A percentile compares a stretch with the other conserved stretches of the same genome.
Evolutionary conservation across 306 rosid species (phyloP).

Genomic region (Citrullus amarus): DNA sequence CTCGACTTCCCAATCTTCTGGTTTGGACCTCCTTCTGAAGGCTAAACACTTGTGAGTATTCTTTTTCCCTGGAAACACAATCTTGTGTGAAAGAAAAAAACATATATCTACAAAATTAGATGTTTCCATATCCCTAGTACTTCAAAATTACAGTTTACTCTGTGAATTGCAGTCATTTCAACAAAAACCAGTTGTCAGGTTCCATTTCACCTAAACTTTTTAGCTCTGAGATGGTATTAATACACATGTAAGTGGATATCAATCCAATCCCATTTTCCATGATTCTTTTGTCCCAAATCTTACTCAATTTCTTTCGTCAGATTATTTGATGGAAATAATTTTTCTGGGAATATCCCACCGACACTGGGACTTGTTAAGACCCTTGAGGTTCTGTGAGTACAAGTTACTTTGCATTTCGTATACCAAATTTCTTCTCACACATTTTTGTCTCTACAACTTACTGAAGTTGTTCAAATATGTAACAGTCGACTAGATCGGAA

Average conservation of each 20-base stretch:
- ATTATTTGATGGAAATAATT: constrained; percentile 64
- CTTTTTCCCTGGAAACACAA: not conserved
- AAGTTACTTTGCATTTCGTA: constrained; percentile 10
- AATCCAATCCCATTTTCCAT: not conserved
- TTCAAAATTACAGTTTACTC: not conserved
- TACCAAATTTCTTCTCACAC: not conserved
- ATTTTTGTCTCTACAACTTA: not conserved
- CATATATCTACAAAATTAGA: not conserved
- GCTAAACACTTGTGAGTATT: constrained; percentile 81
- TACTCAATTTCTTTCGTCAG: constrained; percentile 19
- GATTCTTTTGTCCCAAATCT: not conserved
- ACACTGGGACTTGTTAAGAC: constrained; percentile 63
- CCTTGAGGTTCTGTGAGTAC: constrained; percentile 93
- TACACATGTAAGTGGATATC: constrained; percentile 61
- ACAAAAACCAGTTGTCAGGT: constrained; percentile 82
- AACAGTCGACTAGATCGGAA: constrained; percentile 94
- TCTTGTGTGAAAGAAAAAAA: not conserved
- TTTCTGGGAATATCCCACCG: constrained; percentile 53
- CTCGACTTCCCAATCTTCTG: constrained; percentile 42
- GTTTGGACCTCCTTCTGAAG: constrained; percentile 66
- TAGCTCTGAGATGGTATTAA: constrained; percentile 58
- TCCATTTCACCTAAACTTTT: constrained; percentile 55
- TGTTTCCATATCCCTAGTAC: not conserved
- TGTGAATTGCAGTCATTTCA: constrained; percentile 74
- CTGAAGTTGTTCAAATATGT: constrained; percentile 14